Evolutionary conservation across 495 filamentous ascomycete species (phyloP).

Genomic region (Tuber aestivum): DNA sequence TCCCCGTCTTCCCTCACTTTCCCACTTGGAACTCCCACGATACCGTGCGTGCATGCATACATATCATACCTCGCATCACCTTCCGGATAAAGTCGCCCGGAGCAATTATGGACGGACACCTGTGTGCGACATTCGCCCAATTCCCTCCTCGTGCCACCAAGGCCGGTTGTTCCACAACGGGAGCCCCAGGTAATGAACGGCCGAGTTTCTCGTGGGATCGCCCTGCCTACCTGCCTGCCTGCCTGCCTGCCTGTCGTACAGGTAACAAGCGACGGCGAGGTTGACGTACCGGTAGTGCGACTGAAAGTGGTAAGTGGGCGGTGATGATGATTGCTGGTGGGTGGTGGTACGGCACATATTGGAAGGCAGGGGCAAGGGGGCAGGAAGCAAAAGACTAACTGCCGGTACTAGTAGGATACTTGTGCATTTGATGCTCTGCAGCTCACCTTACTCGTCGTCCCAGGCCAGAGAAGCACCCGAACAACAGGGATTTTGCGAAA

Average conservation of each 20-base stretch:
- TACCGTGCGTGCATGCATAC: not conserved
- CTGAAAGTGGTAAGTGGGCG: too few species aligned
- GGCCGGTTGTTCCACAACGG: not conserved
- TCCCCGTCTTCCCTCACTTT: not conserved
- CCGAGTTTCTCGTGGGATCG: too few species aligned
- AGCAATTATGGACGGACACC: too few species aligned
- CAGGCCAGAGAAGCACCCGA: not conserved
- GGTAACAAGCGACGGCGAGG: not conserved
- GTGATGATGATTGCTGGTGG: too few species aligned
- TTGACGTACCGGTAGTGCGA: not conserved
- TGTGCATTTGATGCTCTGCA: too few species aligned
- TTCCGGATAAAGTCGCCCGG: not conserved
- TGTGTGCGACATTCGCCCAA: not conserved
- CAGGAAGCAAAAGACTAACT: not conserved
- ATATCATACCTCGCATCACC: not conserved
- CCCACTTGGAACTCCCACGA: not conserved
- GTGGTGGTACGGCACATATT: not conserved
- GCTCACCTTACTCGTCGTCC: not conserved
- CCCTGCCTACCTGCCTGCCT: too few species aligned
- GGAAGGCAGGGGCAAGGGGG: not conserved
- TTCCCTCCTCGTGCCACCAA: not conserved
- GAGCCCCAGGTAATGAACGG: not conserved
- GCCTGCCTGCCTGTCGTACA: not conserved
- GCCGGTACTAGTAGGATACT: too few species aligned
- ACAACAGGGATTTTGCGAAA: not conserved